Evolutionary conservation across 176 grass and related monocot species (phyloP).

Genomic region (Oryza meridionalis): DNA sequence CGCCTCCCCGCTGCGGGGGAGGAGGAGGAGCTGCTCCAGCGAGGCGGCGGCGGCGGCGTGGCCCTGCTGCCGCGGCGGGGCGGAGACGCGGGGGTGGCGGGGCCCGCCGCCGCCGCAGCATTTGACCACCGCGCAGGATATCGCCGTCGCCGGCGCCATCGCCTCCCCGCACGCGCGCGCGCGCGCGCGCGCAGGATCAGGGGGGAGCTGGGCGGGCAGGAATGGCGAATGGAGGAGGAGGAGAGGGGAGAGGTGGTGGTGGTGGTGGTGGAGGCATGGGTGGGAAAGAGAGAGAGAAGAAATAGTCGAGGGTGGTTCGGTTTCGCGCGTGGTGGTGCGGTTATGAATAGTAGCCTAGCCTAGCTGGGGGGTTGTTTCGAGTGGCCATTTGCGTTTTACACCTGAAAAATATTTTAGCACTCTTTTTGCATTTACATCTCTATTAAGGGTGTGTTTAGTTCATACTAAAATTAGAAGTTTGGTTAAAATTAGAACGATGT

Average conservation of each 20-base stretch:
- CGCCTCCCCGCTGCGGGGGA: slow-evolving; percentile 18
- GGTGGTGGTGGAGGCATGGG: slow-evolving; percentile 2
- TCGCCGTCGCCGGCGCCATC: slow-evolving; percentile 12
- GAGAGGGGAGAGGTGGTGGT: background rate
- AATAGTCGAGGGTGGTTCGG: slow-evolving; percentile 21
- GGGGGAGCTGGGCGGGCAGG: background rate
- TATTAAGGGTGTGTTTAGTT: too few species aligned
- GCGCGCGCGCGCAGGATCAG: background rate
- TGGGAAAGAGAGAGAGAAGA: background rate
- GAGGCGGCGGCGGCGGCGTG: background rate
- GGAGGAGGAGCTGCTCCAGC: background rate
- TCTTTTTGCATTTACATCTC: too few species aligned
- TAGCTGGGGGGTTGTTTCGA: background rate
- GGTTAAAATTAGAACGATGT: too few species aligned
- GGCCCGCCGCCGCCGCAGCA: slow-evolving; percentile 24
- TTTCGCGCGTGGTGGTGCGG: slow-evolving; percentile 39
- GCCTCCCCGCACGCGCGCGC: too few species aligned
- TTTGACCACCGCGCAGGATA: slow-evolving; percentile 44
- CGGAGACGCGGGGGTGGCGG: slow-evolving; percentile 3
- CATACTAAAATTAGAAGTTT: too few species aligned
- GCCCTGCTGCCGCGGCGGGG: slow-evolving; percentile 20
- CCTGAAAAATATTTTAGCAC: too few species aligned
- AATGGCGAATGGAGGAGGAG: background rate
- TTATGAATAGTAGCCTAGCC: slow-evolving; percentile 42
- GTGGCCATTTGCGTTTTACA: background rate